Base-by-base conservation (phyloP, 2,329 filamentous ascomycete species). In the Talaromyces sp. region DNA sequence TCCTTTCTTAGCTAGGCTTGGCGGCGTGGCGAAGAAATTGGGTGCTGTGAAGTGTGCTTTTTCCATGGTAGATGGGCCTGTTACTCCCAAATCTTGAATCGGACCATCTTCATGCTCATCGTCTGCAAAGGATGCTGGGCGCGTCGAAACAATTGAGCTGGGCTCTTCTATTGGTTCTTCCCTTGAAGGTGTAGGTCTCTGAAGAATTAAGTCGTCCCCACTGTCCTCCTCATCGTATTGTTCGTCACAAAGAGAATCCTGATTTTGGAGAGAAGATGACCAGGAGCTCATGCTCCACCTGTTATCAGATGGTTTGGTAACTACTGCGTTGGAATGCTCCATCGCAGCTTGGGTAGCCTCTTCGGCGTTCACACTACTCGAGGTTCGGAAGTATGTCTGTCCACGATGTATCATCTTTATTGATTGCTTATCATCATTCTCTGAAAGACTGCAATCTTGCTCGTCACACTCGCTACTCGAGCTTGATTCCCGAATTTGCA, bases 361-460 rank as follows among this genome's bases (percentile, higher is more conserved):
- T 45, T 70, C 68, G 24, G 66, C 70, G 47, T 69, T 65, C 14
- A 62, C 67, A 37, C 59, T 68, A 30, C 62, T 59, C 19, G 65
- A 58, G 22, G 69, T 65, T 29, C 71, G 67, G 43, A 73, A 65
- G 33, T 74, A 73, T n/a, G 74, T 68, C 1, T 79, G 77, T 27
- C 75, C 72, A 20, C 76, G 71, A 36, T 83, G 71, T 75, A 83
- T 79, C 42, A 84, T 82, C 37, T 80, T 78, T 49, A 84, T 80
- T 4, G 81, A 82, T 56, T 82, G 80, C 52, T 75, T 72, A 47
- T 82, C 78, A 37, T 82, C 78, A 36, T 74, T 62, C 27, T 80
- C 78, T 2, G 79, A 81, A 43, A 72, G 63, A 27, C 65, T 65
- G 50, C 69, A 69, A 35, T 72, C 72, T 1, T 64, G 62, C 42